phyloP scores from a whole-genome alignment of 306 rosid species.

The Vigna radiata region DNA sequence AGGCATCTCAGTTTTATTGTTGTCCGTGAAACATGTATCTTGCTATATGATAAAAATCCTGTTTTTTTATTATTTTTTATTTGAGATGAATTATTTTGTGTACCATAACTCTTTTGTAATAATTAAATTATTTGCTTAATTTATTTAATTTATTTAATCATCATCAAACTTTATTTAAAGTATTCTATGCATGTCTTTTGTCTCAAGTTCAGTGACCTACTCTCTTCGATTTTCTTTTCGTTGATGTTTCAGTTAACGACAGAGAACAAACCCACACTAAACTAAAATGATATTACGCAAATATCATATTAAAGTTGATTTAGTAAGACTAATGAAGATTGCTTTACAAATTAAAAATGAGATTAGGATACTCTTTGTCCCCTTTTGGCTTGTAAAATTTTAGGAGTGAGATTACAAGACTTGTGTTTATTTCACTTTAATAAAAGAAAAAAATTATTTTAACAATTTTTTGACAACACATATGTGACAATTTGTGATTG shows the following conservation, averaged over 20 bases:
- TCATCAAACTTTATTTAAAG: not conserved
- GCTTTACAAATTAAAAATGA: not conserved
- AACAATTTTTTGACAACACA: too few species aligned
- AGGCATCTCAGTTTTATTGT: not conserved
- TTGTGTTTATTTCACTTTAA: not conserved
- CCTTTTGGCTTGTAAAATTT: not conserved
- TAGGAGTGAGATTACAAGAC: not conserved
- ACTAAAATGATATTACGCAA: not conserved
- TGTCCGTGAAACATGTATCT: not conserved
- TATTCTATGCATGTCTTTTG: not conserved
- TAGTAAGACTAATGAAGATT: not conserved
- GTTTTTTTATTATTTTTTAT: not conserved
- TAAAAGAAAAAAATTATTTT: too few species aligned
- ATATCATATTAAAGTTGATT: not conserved
- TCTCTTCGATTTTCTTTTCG: not conserved
- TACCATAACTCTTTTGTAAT: not conserved
- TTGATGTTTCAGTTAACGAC: not conserved
- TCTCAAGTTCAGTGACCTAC: not conserved
- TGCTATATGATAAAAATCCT: not conserved
- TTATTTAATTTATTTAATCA: not conserved
- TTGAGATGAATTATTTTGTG: not conserved
- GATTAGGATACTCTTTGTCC: not conserved
- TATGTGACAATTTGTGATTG: too few species aligned
- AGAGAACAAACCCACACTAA: not conserved
- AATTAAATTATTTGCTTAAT: not conserved